Evolutionary conservation across 768 basidiomycete genomes (phyloP), one percentile per base, ranked within the genome.

Genomic region (Royoungia palumana): DNA sequence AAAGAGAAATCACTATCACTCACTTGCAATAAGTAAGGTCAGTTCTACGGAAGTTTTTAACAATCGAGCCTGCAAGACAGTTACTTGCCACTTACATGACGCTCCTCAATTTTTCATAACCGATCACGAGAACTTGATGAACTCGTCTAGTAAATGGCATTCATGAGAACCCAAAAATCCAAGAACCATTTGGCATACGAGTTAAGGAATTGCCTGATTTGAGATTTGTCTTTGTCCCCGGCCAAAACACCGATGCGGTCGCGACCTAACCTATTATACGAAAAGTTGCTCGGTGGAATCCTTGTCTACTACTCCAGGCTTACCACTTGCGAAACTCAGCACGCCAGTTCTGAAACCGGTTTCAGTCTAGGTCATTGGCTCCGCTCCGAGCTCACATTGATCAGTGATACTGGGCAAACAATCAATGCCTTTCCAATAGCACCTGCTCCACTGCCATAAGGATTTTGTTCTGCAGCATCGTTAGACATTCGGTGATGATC

Each of bases 301-400:
- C 24, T 47, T 46, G 2, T 16, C 17, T 21, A 30, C 21, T 25
- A 27, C n/a, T 22, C 20, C 35, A 42, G 13, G 76, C 85, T 25
- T 72, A 83, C 94, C 96, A 99, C 72, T 98, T 98, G 58, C 86
- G 78, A 62, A 99, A 93, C 66, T 99, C 96, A 35, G 82, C 84
- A 64, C 82, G 87, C 96, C 96, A 99, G 63, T 97, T 98, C 85
- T 95, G 6, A 32, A 54, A 38, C 28, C 35, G 27, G 28, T 16
- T 5, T 52, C 10, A 56, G 48, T 24, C 13, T 28, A 9, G 13
- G 13, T 27, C 16, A 12, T 41, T 24, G 17, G 10, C n/a, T n/a
- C 24, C 16, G 27, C 32, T n/a, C 32, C 8, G 40, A 34, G 63
- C 79, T 54, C 59, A 92, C 92, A 51, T 83, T 88, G 55, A 94